A percentile compares a stretch with the other conserved stretches of the same genome.
These are phyloP conservation scores for Leccinum subgranulosum DNA, from an alignment of 768 basidiomycete species.

Conservation along the genomic window DNA sequence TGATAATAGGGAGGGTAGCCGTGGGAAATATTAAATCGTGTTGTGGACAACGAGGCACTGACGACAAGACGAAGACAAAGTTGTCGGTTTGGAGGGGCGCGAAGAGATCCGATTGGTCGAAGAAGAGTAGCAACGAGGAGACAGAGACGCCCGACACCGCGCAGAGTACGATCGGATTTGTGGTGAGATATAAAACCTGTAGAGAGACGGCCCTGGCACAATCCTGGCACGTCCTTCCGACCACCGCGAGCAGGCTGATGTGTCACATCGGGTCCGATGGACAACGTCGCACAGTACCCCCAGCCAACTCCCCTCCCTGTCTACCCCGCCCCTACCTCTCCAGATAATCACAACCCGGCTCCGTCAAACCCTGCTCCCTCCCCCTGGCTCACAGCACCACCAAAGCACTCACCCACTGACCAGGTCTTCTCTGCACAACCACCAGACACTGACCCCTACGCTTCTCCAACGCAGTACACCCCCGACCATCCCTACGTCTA, in stretches of 20 bases:
- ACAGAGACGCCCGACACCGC: no score
- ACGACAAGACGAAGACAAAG: conserved; percentile 8
- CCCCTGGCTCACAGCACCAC: conserved; percentile 18
- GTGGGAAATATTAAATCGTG: conserved; percentile 2
- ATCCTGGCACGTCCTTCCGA: conserved; percentile 29
- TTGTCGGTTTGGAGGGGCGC: conserved; percentile 11
- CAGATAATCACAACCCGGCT: conserved; percentile 26
- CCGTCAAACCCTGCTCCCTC: conserved; percentile 20
- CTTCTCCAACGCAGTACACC: conserved; percentile 23
- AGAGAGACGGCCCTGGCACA: conserved; percentile 23
- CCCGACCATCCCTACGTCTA: conserved; percentile 29
- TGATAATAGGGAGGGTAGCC: conserved; percentile 20
- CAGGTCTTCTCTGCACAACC: conserved; percentile 24
- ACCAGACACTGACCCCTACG: conserved; percentile 34
- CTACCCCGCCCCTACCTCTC: conserved; percentile 28
- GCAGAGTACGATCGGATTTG: conserved; percentile 17
- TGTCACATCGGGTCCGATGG: conserved; percentile 35
- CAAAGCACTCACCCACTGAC: conserved; percentile 22
- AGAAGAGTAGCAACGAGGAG: no score
- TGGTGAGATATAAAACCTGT: conserved; percentile 30
- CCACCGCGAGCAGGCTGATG: conserved; percentile 31
- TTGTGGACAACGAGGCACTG: conserved; percentile 20
- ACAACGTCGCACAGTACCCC: conserved; percentile 36
- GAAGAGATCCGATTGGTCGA: conserved; percentile 5
- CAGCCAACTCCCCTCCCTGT: conserved; percentile 30